Conservation (phyloP, 2,329 filamentous ascomycete species). For the Oidium heveae region DNA sequence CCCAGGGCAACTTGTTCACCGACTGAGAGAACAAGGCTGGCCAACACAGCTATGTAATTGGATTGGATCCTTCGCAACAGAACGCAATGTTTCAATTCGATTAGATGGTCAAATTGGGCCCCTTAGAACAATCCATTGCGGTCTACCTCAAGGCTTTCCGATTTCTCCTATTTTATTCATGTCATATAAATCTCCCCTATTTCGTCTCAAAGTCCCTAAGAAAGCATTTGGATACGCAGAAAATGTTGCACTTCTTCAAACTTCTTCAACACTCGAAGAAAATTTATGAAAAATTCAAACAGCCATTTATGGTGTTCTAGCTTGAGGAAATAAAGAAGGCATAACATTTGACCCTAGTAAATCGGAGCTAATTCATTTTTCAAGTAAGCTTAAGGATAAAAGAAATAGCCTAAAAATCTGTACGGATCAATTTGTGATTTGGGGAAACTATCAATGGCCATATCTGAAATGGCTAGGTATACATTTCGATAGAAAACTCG, state of each 20-base stretch:
- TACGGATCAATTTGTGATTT: background rate
- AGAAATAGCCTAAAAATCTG: background rate
- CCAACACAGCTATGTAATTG: no score
- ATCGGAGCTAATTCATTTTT: background rate
- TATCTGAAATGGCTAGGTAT: background rate
- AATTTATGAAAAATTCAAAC: background rate
- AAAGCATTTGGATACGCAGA: background rate
- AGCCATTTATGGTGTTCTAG: background rate
- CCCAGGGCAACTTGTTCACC: no score
- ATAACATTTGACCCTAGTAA: background rate
- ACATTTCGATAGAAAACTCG: background rate
- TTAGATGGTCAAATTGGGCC: background rate
- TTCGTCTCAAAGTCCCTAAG: background rate
- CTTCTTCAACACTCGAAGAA: no score
- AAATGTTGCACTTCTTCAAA: no score
- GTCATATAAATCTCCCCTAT: no score
- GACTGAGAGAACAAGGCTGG: no score
- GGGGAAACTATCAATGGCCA: background rate
- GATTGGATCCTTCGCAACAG: no score
- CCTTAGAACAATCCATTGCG: background rate
- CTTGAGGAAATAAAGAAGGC: background rate
- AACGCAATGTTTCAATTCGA: no score
- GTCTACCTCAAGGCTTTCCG: no score
- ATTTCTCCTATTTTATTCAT: no score
- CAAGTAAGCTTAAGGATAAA: background rate